These are phyloP conservation scores for Starmerella vitae DNA, from an alignment of 805 yeast genomes.

Conservation along the genomic window DNA sequence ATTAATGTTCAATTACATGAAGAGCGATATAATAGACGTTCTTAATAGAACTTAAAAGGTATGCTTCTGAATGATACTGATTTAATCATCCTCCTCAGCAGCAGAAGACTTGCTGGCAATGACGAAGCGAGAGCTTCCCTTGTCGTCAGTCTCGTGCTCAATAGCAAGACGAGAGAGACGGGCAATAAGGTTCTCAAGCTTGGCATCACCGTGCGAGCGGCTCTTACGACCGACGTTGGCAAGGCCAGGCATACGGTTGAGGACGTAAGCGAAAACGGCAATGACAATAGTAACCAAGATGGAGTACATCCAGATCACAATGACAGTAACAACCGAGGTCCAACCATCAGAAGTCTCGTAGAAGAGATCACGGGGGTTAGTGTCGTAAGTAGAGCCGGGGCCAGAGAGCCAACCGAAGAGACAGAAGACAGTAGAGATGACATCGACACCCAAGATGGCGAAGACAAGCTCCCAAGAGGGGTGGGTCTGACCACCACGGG, in stretches of 20 bases:
- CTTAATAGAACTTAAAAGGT: constrained; percentile 4
- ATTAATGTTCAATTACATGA: background rate
- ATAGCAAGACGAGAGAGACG: constrained; percentile 29
- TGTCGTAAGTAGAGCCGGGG: constrained; percentile 24
- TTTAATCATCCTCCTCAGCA: constrained; percentile 28
- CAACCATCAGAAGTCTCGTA: constrained; percentile 58
- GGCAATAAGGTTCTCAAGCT: constrained; percentile 29
- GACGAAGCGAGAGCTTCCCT: constrained; percentile 25
- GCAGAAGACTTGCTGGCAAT: constrained; percentile 26
- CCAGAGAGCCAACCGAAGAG: constrained; percentile 79
- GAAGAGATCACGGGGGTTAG: constrained; percentile 32
- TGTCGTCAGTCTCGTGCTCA: constrained; percentile 29
- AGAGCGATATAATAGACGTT: constrained; percentile 1
- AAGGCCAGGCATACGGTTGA: constrained; percentile 28
- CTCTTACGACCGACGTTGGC: constrained; percentile 27
- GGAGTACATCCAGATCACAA: constrained; percentile 86
- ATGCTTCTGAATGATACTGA: constrained; percentile 10
- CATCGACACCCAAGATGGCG: constrained; percentile 84
- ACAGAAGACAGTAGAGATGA: constrained; percentile 81
- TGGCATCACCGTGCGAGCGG: constrained; percentile 25
- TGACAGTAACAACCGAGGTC: constrained; percentile 90
- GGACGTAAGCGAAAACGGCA: constrained; percentile 90
- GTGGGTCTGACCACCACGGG: constrained; percentile 98
- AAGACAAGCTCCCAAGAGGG: constrained; percentile 95
- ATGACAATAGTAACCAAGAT: constrained; percentile 90